These are phyloP conservation scores for Entomortierella chlamydospora DNA, from an alignment of 192 early-diverging fungal genomes.

Conservation along the genomic window DNA sequence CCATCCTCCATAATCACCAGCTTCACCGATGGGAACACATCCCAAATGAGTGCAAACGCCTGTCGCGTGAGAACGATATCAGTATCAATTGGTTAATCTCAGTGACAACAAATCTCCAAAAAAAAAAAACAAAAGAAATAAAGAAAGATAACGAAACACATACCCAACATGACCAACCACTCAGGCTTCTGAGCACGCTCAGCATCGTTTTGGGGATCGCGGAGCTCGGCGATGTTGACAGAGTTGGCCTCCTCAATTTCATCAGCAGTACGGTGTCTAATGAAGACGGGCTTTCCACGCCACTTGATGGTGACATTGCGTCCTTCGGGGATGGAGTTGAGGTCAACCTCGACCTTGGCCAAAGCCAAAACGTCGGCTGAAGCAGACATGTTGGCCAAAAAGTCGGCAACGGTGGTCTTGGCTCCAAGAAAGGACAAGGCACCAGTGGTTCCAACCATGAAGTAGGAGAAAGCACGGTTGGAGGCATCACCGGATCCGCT, in stretches of 20 bases:
- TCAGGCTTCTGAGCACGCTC: constrained; percentile 91
- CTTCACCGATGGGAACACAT: constrained; percentile 97
- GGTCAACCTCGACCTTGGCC: constrained; percentile 97
- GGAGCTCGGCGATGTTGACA: constrained; percentile 82
- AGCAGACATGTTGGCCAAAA: constrained; percentile 88
- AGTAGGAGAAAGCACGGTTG: constrained; percentile 88
- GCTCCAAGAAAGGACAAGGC: constrained; percentile 84
- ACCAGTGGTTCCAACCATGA: constrained; percentile 93
- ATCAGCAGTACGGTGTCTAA: constrained; percentile 94
- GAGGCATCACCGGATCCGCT: constrained; percentile 66
- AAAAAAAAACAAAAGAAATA: not conserved
- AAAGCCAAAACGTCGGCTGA: constrained; percentile 98
- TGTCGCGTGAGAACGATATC: constrained; percentile 3
- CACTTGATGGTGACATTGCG: constrained; percentile 98
- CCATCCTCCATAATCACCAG: constrained; percentile 99
- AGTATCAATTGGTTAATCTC: not conserved
- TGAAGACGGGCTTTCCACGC: constrained; percentile 99
- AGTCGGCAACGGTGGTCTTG: constrained; percentile 90
- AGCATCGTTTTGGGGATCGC: constrained; percentile 92
- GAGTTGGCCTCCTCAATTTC: constrained; percentile 95
- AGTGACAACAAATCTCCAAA: not conserved
- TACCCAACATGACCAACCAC: constrained; percentile 97
- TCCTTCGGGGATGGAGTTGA: constrained; percentile 92
- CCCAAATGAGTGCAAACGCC: constrained; percentile 78
- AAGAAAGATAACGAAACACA: constrained; percentile 47